Evolutionary conservation across 306 rosid genomes (phyloP).

Genomic region (Malus asiatica): DNA sequence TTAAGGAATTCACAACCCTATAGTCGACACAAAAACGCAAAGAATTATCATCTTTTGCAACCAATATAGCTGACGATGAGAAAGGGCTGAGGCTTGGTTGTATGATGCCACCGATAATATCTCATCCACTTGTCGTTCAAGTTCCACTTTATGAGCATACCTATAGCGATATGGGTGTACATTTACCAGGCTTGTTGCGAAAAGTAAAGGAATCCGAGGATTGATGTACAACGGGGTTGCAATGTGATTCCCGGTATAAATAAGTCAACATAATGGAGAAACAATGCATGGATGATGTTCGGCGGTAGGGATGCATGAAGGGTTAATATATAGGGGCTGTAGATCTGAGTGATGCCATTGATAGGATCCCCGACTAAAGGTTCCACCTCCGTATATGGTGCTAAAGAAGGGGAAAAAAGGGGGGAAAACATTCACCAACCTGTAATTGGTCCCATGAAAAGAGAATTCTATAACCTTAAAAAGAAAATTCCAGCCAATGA

Average conservation of each 20-base stretch:
- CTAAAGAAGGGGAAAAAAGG: too few species aligned
- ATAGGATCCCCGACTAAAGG: too few species aligned
- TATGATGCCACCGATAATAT: background rate
- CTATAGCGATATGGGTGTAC: background rate
- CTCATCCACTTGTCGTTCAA: background rate
- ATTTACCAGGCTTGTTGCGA: background rate
- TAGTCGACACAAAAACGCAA: background rate
- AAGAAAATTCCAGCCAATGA: background rate
- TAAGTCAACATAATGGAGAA: background rate
- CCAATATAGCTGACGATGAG: background rate
- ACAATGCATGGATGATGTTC: background rate
- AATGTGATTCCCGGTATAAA: background rate
- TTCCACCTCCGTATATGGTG: too few species aligned
- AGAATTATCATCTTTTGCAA: background rate
- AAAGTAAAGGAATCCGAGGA: background rate
- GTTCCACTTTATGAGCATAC: background rate
- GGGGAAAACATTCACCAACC: background rate
- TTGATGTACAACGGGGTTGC: background rate
- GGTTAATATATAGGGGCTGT: too few species aligned
- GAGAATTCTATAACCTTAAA: too few species aligned
- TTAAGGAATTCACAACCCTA: too few species aligned
- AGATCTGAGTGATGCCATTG: too few species aligned
- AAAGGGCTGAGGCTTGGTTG: background rate
- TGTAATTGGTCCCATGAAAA: too few species aligned
- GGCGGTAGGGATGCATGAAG: too few species aligned